Conservation (phyloP, 805 yeast species). For the Schwanniomyces occidentalis region DNA sequence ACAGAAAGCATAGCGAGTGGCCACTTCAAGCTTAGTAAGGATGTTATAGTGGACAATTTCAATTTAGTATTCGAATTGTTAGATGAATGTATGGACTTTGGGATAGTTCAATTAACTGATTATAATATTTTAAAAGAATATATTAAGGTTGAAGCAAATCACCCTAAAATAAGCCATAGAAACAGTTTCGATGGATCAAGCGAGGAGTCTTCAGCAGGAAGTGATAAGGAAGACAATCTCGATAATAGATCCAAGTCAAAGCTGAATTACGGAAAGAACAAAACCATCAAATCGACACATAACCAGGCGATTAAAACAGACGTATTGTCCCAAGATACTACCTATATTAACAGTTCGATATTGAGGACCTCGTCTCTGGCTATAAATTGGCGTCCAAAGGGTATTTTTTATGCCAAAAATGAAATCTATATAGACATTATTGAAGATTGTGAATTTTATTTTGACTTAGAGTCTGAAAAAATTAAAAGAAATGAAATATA, state of each 20-base stretch:
- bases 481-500: constrained; percentile 33
- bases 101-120: constrained; percentile 84
- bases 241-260: constrained; percentile 8
- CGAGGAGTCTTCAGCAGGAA: constrained; percentile 11
- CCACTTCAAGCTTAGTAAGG: constrained; percentile 49
- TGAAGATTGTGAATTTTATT: constrained; percentile 39
- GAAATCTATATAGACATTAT: constrained; percentile 43
- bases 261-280: constrained; percentile 9
- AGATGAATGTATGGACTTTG: constrained; percentile 89
- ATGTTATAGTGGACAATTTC: constrained; percentile 68
- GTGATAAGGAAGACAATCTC: constrained; percentile 7
- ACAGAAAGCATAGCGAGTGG: neutral
- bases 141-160: constrained; percentile 54
- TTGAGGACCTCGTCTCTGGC: constrained; percentile 72
- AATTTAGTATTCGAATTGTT: constrained; percentile 76
- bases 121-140: constrained; percentile 75
- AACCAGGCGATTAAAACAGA: constrained; percentile 39
- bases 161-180: constrained; percentile 13
- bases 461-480: constrained; percentile 27
- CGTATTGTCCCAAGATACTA: constrained; percentile 21
- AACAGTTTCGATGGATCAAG: constrained; percentile 6
- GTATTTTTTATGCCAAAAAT: constrained; percentile 44
- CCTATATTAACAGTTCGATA: constrained; percentile 61
- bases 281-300: constrained; percentile 35
- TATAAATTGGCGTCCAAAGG: constrained; percentile 47